Conservation (phyloP, 2,329 filamentous ascomycete species). For the Corinectria fuckeliana region DNA sequence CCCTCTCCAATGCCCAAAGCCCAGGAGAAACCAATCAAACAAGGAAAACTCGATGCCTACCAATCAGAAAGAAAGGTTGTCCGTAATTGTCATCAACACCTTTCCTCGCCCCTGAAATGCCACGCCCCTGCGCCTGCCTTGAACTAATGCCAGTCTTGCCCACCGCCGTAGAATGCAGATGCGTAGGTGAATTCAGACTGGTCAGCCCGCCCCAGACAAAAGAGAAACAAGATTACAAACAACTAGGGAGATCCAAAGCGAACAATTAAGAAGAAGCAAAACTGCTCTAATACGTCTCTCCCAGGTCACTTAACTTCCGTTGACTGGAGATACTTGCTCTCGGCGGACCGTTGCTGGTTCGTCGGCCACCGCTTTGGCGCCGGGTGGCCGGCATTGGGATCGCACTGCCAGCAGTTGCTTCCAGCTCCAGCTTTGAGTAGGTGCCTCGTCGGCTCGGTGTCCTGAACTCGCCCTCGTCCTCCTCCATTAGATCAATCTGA, state of each 20-base stretch:
- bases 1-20: conserved; percentile 32
- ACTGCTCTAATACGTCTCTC: conserved; percentile 58
- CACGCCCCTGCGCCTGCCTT: conserved; percentile 36
- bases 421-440: conserved; percentile 56
- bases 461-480: conserved; percentile 49
- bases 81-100: conserved; percentile 43
- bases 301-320: conserved; percentile 56
- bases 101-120: conserved; percentile 28
- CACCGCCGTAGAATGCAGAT: conserved; percentile 33
- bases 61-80: conserved; percentile 35
- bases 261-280: conserved; percentile 6
- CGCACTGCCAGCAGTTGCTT: conserved; percentile 48
- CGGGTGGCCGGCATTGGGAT: conserved; percentile 55
- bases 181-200: conserved; percentile 25
- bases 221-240: conserved; percentile 26
- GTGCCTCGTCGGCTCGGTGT: conserved; percentile 64
- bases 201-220: conserved; percentile 33
- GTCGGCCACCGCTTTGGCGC: conserved; percentile 53
- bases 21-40: conserved; percentile 35
- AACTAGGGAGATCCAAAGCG: conserved; percentile 17
- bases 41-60: conserved; percentile 34
- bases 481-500: conserved; percentile 56
- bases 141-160: conserved; percentile 34
- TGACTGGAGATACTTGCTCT: conserved; percentile 44
- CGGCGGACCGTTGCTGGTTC: conserved; percentile 49